Evolutionary conservation across 257 asterid species (phyloP).

Genomic region (Solanum appendiculatum): DNA sequence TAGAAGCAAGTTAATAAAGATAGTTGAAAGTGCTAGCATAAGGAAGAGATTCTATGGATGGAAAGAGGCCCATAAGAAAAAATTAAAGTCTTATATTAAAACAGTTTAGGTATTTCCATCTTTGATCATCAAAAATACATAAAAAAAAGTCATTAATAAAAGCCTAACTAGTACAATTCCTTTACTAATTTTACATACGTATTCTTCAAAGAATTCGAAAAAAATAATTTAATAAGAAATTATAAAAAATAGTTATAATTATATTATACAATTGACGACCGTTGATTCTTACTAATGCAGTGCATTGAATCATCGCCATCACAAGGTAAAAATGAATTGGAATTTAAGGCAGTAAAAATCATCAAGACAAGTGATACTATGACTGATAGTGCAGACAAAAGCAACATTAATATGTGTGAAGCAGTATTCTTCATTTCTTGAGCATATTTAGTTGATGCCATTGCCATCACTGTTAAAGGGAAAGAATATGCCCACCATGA

Average conservation of each 20-base stretch:
- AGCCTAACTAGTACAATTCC: not conserved
- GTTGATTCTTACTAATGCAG: not conserved
- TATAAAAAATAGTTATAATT: not conserved
- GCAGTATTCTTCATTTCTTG: not conserved
- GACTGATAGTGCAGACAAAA: conserved; percentile 1
- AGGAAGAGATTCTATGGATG: too few species aligned
- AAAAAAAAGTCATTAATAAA: not conserved
- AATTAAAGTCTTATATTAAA: not conserved
- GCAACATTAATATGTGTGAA: conserved; percentile 4
- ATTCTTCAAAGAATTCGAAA: not conserved
- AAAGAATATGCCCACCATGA: conserved; percentile 14
- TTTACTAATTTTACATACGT: not conserved
- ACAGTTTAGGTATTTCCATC: not conserved
- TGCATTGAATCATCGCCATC: not conserved
- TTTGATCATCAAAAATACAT: not conserved
- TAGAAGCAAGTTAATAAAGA: too few species aligned
- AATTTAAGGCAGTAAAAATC: not conserved
- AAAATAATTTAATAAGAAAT: not conserved
- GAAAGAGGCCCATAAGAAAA: not conserved
- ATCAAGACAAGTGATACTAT: not conserved
- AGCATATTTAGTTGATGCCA: conserved; percentile 6
- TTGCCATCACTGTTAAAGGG: conserved; percentile 1
- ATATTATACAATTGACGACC: not conserved
- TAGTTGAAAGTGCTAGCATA: too few species aligned
- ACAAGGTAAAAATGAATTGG: not conserved